Evolutionary conservation across 2,329 filamentous ascomycete genomes (phyloP), one percentile per base, ranked within the genome.

Genomic region (Colletotrichum tropicicola): DNA sequence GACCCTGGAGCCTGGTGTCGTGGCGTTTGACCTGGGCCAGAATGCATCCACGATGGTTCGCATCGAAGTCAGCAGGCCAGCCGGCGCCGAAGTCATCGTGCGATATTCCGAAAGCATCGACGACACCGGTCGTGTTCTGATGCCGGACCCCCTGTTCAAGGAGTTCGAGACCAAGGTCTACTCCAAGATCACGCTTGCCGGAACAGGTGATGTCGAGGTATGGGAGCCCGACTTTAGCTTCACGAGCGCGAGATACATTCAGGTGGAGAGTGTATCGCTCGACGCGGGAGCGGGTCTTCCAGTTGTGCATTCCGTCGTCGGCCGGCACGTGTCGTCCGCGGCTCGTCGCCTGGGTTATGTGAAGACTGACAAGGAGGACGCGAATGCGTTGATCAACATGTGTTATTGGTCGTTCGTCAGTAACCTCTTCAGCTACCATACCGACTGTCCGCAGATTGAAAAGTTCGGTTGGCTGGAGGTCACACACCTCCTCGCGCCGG

Each of bases 401-500:
- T 80, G 78, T 43, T 78, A 82, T 60, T 83, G 80, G 80, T 78
- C 79, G 1, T 82, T 82, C 49, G 74, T 73, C 39, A 76, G 73
- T 47, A 81, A 81, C 65, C 71, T 81, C 15, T 80, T 80, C 66
- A 80, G 78, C 57, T 83, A 83, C 68, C 81, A 83, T 63, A 83
- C 81, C 3, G 80, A 83, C 67, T 82, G 79, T 59, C 79, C 78
- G 6, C 79, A 81, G 65, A 80, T 82, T 32, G 79, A 83, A 67
- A 83, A 83, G 62, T 83, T 83, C 43, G 81, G 79, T 1, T 83
- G 81, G 81, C 75, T 82, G 0, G 81, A 83, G 68, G 81, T 83
- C 6, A 81, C 81, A 1, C 77, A 79, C 55, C 72, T 83, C 10
- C 78, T 83, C 6, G 77, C 78, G 13, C 79, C 80, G 0, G 77